Conservation (phyloP, 495 filamentous ascomycete species). For the Aspergillus nidulans region DNA sequence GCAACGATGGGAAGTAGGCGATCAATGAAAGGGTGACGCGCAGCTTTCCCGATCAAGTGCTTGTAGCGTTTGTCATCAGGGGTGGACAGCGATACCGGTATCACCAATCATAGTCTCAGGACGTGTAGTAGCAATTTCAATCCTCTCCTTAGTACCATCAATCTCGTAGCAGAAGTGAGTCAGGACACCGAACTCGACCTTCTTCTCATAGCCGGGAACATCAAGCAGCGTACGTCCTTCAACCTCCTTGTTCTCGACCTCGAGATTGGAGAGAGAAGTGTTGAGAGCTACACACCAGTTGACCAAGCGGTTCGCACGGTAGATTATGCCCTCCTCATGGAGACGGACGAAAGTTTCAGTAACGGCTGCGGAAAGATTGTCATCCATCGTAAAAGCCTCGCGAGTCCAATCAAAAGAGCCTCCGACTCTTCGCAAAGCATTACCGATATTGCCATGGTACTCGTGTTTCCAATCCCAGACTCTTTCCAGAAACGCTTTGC, state of each 20-base stretch:
- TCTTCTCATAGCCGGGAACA: constrained; percentile 61
- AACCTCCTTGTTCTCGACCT: constrained; percentile 72
- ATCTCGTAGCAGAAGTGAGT: constrained; percentile 69
- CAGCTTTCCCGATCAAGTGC: constrained; percentile 67
- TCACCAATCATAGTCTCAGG: constrained; percentile 82
- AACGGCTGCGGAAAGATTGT: constrained; percentile 62
- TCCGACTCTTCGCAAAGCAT: constrained; percentile 53
- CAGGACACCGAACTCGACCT: constrained; percentile 69
- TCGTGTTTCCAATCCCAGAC: constrained; percentile 70
- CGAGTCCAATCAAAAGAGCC: constrained; percentile 61
- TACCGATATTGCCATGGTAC: constrained; percentile 61
- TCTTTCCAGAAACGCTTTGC: constrained; percentile 53
- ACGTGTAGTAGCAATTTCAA: constrained; percentile 75
- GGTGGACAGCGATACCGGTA: constrained; percentile 72
- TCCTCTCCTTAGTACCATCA: constrained; percentile 58
- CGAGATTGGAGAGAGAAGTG: constrained; percentile 72
- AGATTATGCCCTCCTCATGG: constrained; percentile 72
- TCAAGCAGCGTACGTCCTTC: constrained; percentile 60
- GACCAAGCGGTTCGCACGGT: constrained; percentile 70
- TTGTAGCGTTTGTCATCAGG: constrained; percentile 59
- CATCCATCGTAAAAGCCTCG: constrained; percentile 73
- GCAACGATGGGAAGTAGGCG: constrained; percentile 65
- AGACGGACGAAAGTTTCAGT: constrained; percentile 68
- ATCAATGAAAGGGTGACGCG: constrained; percentile 66
- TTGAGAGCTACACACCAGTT: constrained; percentile 73